phyloP scores from a whole-genome alignment of 768 basidiomycete genomes.

The Pisolithus tinctorius region DNA sequence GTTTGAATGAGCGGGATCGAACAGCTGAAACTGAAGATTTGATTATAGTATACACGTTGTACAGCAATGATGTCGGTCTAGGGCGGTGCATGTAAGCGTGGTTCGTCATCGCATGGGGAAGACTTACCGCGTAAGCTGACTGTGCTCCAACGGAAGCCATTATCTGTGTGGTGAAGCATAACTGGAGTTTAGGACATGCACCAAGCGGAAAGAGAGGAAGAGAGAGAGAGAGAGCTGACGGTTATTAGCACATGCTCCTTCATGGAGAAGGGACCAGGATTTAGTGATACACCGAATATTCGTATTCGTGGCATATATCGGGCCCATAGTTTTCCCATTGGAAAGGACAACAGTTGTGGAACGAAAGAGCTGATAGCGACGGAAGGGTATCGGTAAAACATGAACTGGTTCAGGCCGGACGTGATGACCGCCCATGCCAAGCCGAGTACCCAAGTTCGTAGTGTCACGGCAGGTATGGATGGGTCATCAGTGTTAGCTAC shows the following conservation, averaged over 20 bases:
- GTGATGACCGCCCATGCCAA: slow-evolving; percentile 60
- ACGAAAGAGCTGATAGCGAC: slow-evolving; percentile 59
- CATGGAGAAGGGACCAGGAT: slow-evolving; percentile 71
- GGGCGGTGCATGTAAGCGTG: neutral
- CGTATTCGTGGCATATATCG: slow-evolving; percentile 45
- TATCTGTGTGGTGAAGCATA: slow-evolving; percentile 29
- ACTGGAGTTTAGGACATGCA: slow-evolving; percentile 24
- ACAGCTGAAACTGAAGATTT: slow-evolving; percentile 56
- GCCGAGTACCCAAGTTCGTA: slow-evolving; percentile 72
- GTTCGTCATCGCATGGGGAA: neutral
- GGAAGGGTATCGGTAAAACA: slow-evolving; percentile 70
- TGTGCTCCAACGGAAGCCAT: slow-evolving; percentile 56
- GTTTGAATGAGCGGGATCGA: slow-evolving; percentile 11
- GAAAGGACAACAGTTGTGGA: slow-evolving; percentile 66
- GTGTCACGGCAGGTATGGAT: slow-evolving; percentile 50
- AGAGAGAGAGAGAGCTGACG: slow-evolving; percentile 26
- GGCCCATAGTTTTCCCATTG: slow-evolving; percentile 55
- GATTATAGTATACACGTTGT: slow-evolving; percentile 66
- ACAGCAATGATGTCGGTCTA: slow-evolving; percentile 70
- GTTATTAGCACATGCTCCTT: slow-evolving; percentile 72
- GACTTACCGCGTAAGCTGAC: slow-evolving; percentile 53
- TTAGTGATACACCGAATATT: slow-evolving; percentile 55
- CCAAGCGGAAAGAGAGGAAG: slow-evolving; percentile 4
- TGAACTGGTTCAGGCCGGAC: slow-evolving; percentile 66
- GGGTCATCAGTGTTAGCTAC: slow-evolving; percentile 70